These are phyloP conservation scores for Kuraishia piskuri DNA, from an alignment of 805 yeast species.

Conservation along the genomic window DNA sequence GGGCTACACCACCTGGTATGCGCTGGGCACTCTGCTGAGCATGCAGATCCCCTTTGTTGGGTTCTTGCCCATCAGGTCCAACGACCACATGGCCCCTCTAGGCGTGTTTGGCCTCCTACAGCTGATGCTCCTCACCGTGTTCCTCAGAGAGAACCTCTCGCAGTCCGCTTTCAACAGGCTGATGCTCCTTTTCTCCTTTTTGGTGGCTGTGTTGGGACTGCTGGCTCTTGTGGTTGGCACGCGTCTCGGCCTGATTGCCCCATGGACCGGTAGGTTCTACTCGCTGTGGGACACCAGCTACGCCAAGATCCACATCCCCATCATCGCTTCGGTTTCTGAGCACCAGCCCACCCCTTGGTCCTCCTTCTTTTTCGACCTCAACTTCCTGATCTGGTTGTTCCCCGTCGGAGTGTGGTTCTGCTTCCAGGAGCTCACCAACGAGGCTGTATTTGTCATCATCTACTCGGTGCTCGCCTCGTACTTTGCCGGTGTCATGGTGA, in stretches of 20 bases:
- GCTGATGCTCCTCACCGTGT: constrained; percentile 79
- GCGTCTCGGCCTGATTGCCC: constrained; percentile 89
- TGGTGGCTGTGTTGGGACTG: constrained; percentile 56
- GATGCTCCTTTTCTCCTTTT: constrained; percentile 47
- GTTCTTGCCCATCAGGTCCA: constrained; percentile 90
- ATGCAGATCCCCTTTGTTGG: constrained; percentile 99
- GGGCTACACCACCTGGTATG: constrained; percentile 94
- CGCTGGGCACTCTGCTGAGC: constrained; percentile 93
- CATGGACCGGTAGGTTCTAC: constrained; percentile 99
- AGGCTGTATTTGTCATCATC: constrained; percentile 86
- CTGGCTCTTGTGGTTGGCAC: constrained; percentile 73
- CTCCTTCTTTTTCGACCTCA: constrained; percentile 90
- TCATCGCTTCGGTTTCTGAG: constrained; percentile 97
- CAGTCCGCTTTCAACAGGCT: constrained; percentile 65
- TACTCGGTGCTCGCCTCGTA: constrained; percentile 92
- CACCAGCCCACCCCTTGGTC: constrained; percentile 99
- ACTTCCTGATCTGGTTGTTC: constrained; percentile 92
- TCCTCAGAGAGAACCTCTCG: constrained; percentile 66
- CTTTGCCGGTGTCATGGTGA: constrained; percentile 98
- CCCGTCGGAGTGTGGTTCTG: constrained; percentile 93
- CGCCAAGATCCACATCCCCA: constrained; percentile 97
- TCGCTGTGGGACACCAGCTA: constrained; percentile 97
- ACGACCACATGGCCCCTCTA: constrained; percentile 96
- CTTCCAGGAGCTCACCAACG: constrained; percentile 83
- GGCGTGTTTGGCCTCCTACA: constrained; percentile 96